phyloP scores from a whole-genome alignment of 2,329 filamentous ascomycete species.

The Penicillium verrucosum region DNA sequence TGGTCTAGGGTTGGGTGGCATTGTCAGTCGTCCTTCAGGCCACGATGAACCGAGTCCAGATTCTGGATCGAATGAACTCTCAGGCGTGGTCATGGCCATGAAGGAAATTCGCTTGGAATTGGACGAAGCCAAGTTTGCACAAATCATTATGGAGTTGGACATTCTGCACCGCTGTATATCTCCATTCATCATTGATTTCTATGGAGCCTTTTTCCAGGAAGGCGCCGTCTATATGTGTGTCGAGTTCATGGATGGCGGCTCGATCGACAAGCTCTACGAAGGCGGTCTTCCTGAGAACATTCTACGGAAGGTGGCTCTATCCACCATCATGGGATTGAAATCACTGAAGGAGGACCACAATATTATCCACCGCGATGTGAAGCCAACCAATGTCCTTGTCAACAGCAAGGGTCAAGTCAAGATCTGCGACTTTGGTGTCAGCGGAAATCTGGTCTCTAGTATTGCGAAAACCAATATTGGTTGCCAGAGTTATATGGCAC shows the following conservation, averaged over 20 bases:
- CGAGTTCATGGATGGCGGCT: constrained; percentile 98
- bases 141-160: constrained; percentile 96
- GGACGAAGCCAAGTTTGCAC: constrained; percentile 93
- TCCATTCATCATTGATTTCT: constrained; percentile 97
- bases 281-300: constrained; percentile 88
- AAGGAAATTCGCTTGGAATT: constrained; percentile 95
- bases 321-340: constrained; percentile 87
- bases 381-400: constrained; percentile 95
- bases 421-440: constrained; percentile 98
- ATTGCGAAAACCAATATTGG: constrained; percentile 99
- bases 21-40: constrained; percentile 45
- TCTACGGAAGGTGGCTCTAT: constrained; percentile 82
- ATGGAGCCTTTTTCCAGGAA: constrained; percentile 98
- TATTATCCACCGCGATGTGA: constrained; percentile 98
- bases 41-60: constrained; percentile 18
- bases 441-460: constrained; percentile 91
- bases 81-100: constrained; percentile 92
- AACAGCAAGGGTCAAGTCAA: constrained; percentile 91
- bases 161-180: constrained; percentile 93
- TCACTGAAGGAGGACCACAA: constrained; percentile 96
- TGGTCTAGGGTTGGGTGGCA: constrained; percentile 59
- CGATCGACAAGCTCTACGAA: constrained; percentile 90
- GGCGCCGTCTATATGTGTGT: constrained; percentile 99
- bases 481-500: constrained; percentile 99
- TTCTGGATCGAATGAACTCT: constrained; percentile 27